phyloP scores from a whole-genome alignment of 108 stramenopile species.

The Nitzschia sp. region DNA sequence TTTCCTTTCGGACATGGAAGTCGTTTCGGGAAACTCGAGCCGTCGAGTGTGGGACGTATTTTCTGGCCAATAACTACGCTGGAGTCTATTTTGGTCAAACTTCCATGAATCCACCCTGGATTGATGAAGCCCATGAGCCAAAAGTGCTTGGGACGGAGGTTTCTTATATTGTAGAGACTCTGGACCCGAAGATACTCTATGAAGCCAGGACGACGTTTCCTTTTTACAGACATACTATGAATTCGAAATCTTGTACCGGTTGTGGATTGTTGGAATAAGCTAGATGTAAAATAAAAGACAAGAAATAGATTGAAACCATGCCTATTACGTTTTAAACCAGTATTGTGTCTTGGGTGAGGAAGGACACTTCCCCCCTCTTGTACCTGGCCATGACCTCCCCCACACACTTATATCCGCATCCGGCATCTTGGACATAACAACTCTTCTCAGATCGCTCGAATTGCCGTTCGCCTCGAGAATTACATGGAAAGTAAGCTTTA shows the following conservation, averaged over 20 bases:
- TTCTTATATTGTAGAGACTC: not conserved
- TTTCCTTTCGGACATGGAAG: constrained; percentile 38
- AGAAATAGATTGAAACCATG: too few species aligned
- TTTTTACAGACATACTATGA: constrained; percentile 1
- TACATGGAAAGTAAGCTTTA: constrained; percentile 14
- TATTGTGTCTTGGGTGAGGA: not conserved
- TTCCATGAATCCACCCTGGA: constrained; percentile 30
- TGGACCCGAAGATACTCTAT: not conserved
- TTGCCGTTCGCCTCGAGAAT: not conserved
- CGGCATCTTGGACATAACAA: constrained; percentile 22
- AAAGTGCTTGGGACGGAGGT: not conserved
- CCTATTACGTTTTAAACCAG: not conserved
- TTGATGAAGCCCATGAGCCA: constrained; percentile 29
- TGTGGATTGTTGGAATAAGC: not conserved
- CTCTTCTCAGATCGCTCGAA: not conserved
- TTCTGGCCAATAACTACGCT: constrained; percentile 30
- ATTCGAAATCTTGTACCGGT: not conserved
- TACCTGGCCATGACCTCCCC: constrained; percentile 11
- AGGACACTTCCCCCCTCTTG: not conserved
- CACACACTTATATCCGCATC: constrained; percentile 24
- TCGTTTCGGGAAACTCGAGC: constrained; percentile 40
- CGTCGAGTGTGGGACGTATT: constrained; percentile 36
- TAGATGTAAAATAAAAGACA: too few species aligned
- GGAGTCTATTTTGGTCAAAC: constrained; percentile 29
- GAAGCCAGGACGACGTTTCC: not conserved